phyloP scores from a whole-genome alignment of 495 filamentous ascomycete species.

The Podospora bellae-mahoneyi region DNA sequence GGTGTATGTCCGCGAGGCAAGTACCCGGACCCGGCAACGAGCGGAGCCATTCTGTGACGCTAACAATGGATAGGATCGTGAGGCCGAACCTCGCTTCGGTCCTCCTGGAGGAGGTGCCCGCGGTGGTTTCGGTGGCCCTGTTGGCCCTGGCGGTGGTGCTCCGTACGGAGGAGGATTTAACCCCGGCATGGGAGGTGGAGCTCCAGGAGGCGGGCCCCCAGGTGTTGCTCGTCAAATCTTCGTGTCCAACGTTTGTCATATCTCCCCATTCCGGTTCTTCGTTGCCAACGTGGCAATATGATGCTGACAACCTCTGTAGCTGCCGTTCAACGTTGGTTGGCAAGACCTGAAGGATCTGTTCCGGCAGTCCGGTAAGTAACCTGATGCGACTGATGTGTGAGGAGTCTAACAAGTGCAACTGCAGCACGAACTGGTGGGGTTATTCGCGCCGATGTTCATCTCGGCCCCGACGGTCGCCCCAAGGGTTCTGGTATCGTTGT shows the following conservation, averaged over 20 bases:
- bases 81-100: conserved; percentile 91
- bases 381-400: background rate
- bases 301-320: conserved; percentile 54
- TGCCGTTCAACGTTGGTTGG: conserved; percentile 97
- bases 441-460: conserved; percentile 93
- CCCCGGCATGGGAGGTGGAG: conserved; percentile 43
- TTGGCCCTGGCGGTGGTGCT: conserved; percentile 42
- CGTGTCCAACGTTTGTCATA: conserved; percentile 89
- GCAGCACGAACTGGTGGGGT: conserved; percentile 69
- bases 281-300: conserved; percentile 27
- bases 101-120: conserved; percentile 58
- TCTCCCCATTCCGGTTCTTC: conserved; percentile 28
- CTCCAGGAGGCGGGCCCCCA: conserved; percentile 46
- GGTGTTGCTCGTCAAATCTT: conserved; percentile 80
- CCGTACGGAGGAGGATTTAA: conserved; percentile 42
- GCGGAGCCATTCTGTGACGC: background rate
- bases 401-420: conserved; percentile 2
- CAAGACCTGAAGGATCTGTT: conserved; percentile 99
- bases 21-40: conserved; percentile 20
- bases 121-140: conserved; percentile 60
- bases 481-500: conserved; percentile 96
- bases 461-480: conserved; percentile 85
- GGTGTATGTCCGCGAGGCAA: conserved; percentile 96
- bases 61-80: conserved; percentile 66
- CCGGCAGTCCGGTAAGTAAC: conserved; percentile 86